Evolutionary conservation across 768 basidiomycete genomes (phyloP).

Genomic region (Russula dissimulans): DNA sequence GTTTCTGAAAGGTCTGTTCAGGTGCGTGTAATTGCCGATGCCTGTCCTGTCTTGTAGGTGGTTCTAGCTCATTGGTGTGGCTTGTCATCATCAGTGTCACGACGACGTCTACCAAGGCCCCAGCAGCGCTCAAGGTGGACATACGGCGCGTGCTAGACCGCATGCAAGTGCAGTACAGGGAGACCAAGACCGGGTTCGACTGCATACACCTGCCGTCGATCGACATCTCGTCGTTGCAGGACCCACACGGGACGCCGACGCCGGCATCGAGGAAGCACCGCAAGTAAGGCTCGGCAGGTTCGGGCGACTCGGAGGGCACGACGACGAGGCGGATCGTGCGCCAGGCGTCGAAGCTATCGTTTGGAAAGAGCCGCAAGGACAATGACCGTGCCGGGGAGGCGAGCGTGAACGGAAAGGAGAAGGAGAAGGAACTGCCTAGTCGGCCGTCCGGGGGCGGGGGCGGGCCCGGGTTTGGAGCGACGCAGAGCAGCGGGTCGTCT

Average conservation of each 20-base stretch:
- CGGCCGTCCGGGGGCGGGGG: constrained; percentile 38
- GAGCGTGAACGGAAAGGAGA: constrained; percentile 18
- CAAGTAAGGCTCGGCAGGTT: constrained; percentile 39
- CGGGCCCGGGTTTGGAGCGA: constrained; percentile 37
- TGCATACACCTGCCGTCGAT: constrained; percentile 95
- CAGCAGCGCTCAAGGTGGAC: constrained; percentile 71
- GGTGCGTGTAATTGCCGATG: constrained; percentile 36
- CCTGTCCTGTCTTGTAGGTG: neutral
- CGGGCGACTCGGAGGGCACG: constrained; percentile 42
- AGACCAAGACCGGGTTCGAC: constrained; percentile 87
- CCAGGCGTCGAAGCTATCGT: constrained; percentile 73
- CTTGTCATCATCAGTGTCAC: constrained; percentile 52
- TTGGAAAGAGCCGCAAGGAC: constrained; percentile 52
- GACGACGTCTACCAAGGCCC: constrained; percentile 88
- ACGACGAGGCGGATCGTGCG: constrained; percentile 48
- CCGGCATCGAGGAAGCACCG: constrained; percentile 31
- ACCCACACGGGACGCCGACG: constrained; percentile 17
- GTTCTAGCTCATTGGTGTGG: neutral
- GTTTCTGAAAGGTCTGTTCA: constrained; percentile 93
- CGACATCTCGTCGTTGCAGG: constrained; percentile 69
- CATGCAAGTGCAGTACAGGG: constrained; percentile 91
- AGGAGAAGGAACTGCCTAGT: constrained; percentile 39
- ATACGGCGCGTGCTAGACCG: constrained; percentile 81
- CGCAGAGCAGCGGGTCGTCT: constrained; percentile 67
- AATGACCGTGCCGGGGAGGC: constrained; percentile 27